Percentiles rank a stretch among this genome's conserved stretches.
phyloP scores from a whole-genome alignment of 768 basidiomycete species.

The Nevesoporus exiguus region DNA sequence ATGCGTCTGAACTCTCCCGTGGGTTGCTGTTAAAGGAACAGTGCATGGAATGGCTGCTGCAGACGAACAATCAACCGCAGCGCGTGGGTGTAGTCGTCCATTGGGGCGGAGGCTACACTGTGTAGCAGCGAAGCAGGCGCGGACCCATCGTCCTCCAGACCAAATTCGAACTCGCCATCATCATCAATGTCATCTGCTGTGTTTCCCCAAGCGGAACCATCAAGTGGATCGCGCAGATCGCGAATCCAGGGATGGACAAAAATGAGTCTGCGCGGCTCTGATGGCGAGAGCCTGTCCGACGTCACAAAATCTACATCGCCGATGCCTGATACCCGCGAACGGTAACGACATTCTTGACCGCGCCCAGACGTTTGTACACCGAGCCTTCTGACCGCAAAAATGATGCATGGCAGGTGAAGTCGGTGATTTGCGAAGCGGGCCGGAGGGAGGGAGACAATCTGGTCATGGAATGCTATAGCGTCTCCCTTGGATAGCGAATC shows the following conservation, averaged over 20 bases:
- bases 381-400: not conserved
- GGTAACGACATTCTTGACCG: not conserved
- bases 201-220: not conserved
- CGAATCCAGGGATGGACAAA: too few species aligned
- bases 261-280: not conserved
- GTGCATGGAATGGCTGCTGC: too few species aligned
- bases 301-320: not conserved
- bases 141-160: too few species aligned
- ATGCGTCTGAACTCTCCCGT: too few species aligned
- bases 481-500: not conserved
- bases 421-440: not conserved
- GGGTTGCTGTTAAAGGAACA: too few species aligned
- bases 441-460: not conserved
- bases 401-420: not conserved
- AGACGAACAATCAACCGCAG: too few species aligned
- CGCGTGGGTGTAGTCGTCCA: too few species aligned
- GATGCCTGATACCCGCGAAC: not conserved
- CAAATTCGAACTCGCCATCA: too few species aligned
- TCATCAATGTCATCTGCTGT: not conserved
- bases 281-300: not conserved
- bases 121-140: too few species aligned
- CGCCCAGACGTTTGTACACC: not conserved
- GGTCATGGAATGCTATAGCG: not conserved
- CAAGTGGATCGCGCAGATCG: too few species aligned
- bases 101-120: too few species aligned